Conservation (phyloP, 1,284 basidiomycete genomes). For the Kwoniella shivajii region DNA sequence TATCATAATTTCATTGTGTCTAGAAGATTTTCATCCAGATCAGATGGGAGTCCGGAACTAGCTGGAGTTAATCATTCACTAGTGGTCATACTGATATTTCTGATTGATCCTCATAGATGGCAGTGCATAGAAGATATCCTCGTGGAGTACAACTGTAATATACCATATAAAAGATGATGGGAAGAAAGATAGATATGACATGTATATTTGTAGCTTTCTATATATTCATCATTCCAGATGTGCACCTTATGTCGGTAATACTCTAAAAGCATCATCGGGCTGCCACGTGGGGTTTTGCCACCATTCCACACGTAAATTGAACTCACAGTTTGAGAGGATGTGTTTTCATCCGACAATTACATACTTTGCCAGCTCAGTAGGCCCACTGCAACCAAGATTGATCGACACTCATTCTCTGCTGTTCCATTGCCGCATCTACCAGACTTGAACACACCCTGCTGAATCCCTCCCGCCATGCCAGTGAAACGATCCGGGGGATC, state of each 20-base stretch:
- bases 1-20: background rate
- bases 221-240: too few species aligned
- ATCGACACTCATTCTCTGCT: too few species aligned
- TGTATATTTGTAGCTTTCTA: conserved; percentile 13
- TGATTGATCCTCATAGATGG: conserved; percentile 33
- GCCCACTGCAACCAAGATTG: too few species aligned
- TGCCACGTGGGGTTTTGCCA: conserved; percentile 1
- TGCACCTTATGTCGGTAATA: background rate
- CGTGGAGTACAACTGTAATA: conserved; percentile 54
- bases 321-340: too few species aligned
- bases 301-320: background rate
- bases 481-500: conserved; percentile 40
- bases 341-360: too few species aligned
- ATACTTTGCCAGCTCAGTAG: too few species aligned
- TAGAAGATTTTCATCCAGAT: background rate
- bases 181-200: background rate
- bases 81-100: background rate
- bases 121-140: conserved; percentile 53
- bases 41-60: background rate
- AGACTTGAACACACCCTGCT: too few species aligned
- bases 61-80: too few species aligned
- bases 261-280: background rate
- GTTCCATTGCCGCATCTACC: background rate
- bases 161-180: conserved; percentile 2
- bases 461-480: conserved; percentile 32